phyloP scores from a whole-genome alignment of 2,329 filamentous ascomycete species.

The Colletotrichum sp. region DNA sequence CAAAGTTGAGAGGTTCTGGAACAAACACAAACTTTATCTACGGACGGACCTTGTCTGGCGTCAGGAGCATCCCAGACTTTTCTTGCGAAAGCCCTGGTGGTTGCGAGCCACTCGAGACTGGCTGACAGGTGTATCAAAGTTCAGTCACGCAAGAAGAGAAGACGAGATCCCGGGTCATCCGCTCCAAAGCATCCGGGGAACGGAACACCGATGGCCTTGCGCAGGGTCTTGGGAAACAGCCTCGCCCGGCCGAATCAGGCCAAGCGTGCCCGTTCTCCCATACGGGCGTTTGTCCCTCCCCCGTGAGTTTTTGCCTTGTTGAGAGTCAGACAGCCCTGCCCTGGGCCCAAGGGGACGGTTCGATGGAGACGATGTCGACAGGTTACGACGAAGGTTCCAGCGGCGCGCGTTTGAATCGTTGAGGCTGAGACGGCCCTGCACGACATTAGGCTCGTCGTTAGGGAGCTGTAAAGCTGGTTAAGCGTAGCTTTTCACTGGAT shows the following conservation, averaged over 20 bases:
- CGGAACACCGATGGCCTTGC: neutral
- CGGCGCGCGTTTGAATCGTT: neutral
- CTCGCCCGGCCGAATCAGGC: neutral
- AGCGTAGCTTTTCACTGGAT: neutral
- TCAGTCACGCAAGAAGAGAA: neutral
- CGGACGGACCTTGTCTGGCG: neutral
- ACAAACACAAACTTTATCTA: neutral
- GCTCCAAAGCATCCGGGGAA: neutral
- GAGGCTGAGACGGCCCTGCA: neutral
- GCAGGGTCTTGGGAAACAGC: neutral
- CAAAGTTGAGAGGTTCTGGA: constrained; percentile 10
- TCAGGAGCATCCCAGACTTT: neutral
- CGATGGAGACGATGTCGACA: neutral
- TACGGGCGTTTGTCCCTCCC: neutral
- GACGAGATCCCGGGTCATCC: neutral
- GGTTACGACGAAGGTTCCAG: neutral
- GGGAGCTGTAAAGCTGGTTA: neutral
- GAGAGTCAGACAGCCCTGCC: neutral
- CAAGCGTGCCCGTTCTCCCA: neutral
- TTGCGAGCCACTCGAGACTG: neutral
- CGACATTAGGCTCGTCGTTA: neutral
- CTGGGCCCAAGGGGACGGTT: neutral
- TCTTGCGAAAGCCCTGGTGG: neutral
- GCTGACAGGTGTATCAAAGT: neutral
- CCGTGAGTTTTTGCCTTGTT: neutral